Conservation (phyloP, 495 filamentous ascomycete genomes). For the Daldinia decipiens region DNA sequence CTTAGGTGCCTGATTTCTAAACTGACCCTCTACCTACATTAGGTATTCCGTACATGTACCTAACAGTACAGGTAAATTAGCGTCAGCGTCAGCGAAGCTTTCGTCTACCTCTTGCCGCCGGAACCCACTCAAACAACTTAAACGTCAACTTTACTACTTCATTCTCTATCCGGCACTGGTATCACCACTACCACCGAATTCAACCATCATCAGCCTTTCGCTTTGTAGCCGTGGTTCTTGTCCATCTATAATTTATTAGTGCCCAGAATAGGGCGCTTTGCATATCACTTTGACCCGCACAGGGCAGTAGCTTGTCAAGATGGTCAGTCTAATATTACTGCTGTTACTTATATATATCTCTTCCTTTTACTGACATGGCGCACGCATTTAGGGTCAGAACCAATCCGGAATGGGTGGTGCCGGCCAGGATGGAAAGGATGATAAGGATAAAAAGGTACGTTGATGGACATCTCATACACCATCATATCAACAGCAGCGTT, state of each 20-base stretch:
- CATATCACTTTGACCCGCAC: background rate
- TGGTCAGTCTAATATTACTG: conserved; percentile 34
- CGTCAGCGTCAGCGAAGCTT: conserved; percentile 3
- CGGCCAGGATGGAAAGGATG: conserved; percentile 81
- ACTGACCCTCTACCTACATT: background rate
- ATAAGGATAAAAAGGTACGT: conserved; percentile 94
- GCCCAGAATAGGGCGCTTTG: background rate
- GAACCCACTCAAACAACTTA: background rate
- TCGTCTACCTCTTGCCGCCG: conserved; percentile 1
- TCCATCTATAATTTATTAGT: background rate
- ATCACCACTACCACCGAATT: conserved; percentile 5
- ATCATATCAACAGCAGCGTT: background rate
- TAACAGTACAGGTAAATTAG: background rate
- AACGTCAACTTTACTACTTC: conserved; percentile 6
- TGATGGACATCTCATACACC: conserved; percentile 1
- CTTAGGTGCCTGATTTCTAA: conserved; percentile 43
- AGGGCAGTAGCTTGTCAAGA: conserved; percentile 33
- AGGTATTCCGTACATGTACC: too few relatives aligned
- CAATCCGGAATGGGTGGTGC: conserved; percentile 85
- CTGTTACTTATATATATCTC: background rate
- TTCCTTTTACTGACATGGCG: background rate
- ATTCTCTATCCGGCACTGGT: background rate
- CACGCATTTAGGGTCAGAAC: conserved; percentile 74
- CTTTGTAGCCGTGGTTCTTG: background rate
- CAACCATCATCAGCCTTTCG: background rate